phyloP scores from a whole-genome alignment of 768 basidiomycete genomes.

The Xerocomellus intermedius region DNA sequence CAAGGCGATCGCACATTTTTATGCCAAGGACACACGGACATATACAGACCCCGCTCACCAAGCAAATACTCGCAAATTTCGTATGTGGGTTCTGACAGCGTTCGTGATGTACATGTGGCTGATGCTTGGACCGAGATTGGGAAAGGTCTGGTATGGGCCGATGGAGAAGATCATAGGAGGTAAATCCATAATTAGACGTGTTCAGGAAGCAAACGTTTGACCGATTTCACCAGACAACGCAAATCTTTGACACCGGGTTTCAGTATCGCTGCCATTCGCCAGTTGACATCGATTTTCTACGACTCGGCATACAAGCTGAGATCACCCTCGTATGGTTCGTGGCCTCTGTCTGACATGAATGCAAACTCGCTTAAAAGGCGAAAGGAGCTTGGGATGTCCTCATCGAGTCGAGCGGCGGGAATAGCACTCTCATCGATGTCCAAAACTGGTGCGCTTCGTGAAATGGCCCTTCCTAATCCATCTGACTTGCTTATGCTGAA shows the following conservation, averaged over 20 bases:
- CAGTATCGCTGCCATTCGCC: slow-evolving; percentile 37
- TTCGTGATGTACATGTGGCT: background rate
- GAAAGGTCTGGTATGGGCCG: slow-evolving; percentile 29
- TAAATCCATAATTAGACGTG: slow-evolving; percentile 1
- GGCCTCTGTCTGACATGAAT: background rate
- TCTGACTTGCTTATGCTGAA: background rate
- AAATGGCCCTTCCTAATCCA: background rate
- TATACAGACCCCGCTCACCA: slow-evolving; percentile 41
- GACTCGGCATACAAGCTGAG: slow-evolving; percentile 33
- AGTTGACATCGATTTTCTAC: slow-evolving; percentile 38
- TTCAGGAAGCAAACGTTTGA: background rate
- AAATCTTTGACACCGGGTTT: slow-evolving; percentile 40
- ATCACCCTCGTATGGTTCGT: background rate
- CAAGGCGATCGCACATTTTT: slow-evolving; percentile 25
- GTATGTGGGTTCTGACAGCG: background rate
- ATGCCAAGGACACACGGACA: slow-evolving; percentile 12
- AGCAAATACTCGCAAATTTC: slow-evolving; percentile 27
- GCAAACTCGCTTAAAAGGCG: slow-evolving; percentile 13
- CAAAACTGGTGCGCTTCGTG: slow-evolving; percentile 28
- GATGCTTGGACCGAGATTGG: slow-evolving; percentile 17
- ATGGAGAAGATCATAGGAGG: slow-evolving; percentile 48
- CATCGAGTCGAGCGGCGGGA: slow-evolving; percentile 15
- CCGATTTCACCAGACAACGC: slow-evolving; percentile 29
- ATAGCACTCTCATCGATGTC: slow-evolving; percentile 33
- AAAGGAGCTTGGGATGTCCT: slow-evolving; percentile 32